Conservation (phyloP, 495 filamentous ascomycete species). For the Hypoxylon crocopeplum region DNA sequence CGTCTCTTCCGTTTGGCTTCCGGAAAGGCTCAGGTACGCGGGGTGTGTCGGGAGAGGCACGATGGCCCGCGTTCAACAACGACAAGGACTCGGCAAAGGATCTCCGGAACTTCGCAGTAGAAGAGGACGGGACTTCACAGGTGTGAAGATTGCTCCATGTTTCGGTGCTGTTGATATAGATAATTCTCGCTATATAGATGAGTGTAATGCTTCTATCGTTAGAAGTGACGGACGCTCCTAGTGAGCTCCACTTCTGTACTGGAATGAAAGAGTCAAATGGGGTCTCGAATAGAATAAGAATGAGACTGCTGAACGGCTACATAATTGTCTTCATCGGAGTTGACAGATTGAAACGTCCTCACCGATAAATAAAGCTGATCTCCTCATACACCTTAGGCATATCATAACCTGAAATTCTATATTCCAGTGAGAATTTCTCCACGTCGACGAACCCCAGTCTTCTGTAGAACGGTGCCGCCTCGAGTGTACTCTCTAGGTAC, state of each 20-base stretch:
- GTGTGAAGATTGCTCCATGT: too few species aligned
- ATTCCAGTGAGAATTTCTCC: constrained; percentile 18
- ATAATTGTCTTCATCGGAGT: too few species aligned
- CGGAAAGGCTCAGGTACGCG: constrained; percentile 9
- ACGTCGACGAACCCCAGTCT: constrained; percentile 36
- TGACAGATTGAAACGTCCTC: constrained; percentile 15
- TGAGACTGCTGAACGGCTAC: too few species aligned
- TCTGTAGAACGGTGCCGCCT: constrained; percentile 42
- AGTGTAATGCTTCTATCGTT: too few species aligned
- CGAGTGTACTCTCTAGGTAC: constrained; percentile 46
- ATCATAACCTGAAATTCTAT: not conserved
- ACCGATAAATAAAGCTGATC: constrained; percentile 23
- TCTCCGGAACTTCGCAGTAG: constrained; percentile 6
- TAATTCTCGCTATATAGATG: too few species aligned
- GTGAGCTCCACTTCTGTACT: too few species aligned
- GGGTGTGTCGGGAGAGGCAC: not conserved
- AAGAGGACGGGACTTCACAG: too few species aligned
- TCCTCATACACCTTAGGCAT: constrained; percentile 15
- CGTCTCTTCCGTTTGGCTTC: constrained; percentile 1
- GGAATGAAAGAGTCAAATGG: too few species aligned
- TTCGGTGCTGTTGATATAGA: too few species aligned
- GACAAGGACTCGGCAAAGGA: constrained; percentile 17
- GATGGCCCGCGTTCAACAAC: constrained; percentile 2
- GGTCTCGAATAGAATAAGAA: too few species aligned
- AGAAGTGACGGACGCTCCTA: too few species aligned